Conservation (phyloP, 2,329 filamentous ascomycete species). For the Microdochium paspali region DNA sequence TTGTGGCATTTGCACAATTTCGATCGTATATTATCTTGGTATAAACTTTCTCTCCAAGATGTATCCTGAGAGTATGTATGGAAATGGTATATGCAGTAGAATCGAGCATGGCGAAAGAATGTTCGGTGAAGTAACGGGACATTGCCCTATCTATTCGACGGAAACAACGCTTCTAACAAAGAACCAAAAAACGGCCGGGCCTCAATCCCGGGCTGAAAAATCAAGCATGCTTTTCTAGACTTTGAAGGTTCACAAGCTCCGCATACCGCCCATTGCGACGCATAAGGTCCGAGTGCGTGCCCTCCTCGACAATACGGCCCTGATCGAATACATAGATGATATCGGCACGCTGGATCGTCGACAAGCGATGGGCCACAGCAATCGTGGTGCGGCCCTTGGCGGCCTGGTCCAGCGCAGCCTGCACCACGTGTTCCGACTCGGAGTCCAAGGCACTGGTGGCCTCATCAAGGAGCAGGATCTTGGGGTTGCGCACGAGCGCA, state of each 20-base stretch:
- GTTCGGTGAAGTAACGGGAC: no score
- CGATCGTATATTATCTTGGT: no score
- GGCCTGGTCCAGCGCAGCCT: constrained; percentile 71
- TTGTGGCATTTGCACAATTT: no score
- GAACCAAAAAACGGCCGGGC: no score
- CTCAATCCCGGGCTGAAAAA: no score
- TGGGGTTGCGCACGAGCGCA: constrained; percentile 82
- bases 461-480: constrained; percentile 76
- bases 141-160: no score
- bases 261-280: constrained; percentile 62
- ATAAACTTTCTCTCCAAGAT: no score
- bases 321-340: constrained; percentile 95
- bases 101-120: no score
- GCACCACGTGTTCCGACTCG: constrained; percentile 70
- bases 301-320: constrained; percentile 75
- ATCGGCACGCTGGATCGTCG: constrained; percentile 90
- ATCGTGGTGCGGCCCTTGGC: constrained; percentile 84
- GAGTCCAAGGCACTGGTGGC: constrained; percentile 70
- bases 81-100: no score
- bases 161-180: no score
- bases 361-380: constrained; percentile 84
- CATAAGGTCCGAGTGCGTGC: constrained; percentile 68
- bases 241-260: constrained; percentile 74
- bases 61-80: no score
- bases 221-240: constrained; percentile 49